These are phyloP conservation scores for Grosmannia penicillata DNA, from an alignment of 2,329 filamentous ascomycete species.

Conservation along the genomic window DNA sequence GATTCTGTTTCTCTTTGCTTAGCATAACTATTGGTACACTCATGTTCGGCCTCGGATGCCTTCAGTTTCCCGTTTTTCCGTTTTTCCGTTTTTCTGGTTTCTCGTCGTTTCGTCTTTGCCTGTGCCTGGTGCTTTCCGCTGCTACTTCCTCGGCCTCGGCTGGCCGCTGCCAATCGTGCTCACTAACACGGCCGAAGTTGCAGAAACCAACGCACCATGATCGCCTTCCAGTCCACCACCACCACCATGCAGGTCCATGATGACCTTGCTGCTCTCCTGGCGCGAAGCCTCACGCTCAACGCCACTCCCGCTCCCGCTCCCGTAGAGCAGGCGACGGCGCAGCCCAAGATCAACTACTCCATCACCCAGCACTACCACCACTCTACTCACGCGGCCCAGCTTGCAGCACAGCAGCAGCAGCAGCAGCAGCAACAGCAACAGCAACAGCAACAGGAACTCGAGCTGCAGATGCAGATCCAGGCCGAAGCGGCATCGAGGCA, in stretches of 20 bases:
- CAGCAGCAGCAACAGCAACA: constrained; percentile 17
- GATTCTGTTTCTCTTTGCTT: too few relatives aligned
- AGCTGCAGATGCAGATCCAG: constrained; percentile 23
- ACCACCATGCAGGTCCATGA: constrained; percentile 51
- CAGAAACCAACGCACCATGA: constrained; percentile 3
- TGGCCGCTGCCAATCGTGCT: too few relatives aligned
- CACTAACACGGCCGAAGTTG: background rate
- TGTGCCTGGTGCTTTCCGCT: too few relatives aligned
- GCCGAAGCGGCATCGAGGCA: too few relatives aligned
- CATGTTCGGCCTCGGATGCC: too few relatives aligned
- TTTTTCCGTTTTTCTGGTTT: too few relatives aligned
- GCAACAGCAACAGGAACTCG: constrained; percentile 17
- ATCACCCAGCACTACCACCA: constrained; percentile 76
- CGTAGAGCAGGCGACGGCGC: background rate
- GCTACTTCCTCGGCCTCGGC: too few relatives aligned
- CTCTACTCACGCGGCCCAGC: constrained; percentile 48
- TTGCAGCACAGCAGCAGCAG: constrained; percentile 17
- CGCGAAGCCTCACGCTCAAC: constrained; percentile 54
- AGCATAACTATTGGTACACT: too few relatives aligned
- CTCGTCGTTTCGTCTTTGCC: too few relatives aligned
- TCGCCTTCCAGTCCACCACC: constrained; percentile 7
- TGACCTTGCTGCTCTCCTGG: constrained; percentile 68
- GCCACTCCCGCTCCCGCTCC: background rate
- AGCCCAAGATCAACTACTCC: constrained; percentile 47
- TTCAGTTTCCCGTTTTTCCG: too few relatives aligned